A percentile compares a stretch with the other conserved stretches of the same genome.
phyloP scores from a whole-genome alignment of 2,329 filamentous ascomycete genomes.

The Cladosporium cucumerinum region DNA sequence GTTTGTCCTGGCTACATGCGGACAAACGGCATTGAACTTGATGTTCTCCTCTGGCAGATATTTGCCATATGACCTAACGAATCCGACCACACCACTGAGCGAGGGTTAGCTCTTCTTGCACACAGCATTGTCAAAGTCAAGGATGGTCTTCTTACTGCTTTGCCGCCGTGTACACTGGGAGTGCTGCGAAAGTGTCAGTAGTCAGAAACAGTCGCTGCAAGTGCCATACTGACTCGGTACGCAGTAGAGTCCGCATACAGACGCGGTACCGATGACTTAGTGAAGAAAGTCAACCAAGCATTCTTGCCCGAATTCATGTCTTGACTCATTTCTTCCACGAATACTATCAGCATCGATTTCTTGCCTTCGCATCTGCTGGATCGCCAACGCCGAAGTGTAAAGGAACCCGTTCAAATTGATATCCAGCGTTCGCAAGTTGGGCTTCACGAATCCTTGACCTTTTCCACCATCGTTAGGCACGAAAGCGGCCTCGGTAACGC shows the following conservation, averaged over 20 bases:
- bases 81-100: constrained; percentile 35
- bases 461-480: constrained; percentile 28
- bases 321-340: constrained; percentile 39
- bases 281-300: background rate
- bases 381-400: constrained; percentile 41
- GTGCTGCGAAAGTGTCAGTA: constrained; percentile 20
- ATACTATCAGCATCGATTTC: constrained; percentile 32
- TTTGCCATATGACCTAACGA: constrained; percentile 42
- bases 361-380: constrained; percentile 46
- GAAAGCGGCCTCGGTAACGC: constrained; percentile 41
- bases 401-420: constrained; percentile 43
- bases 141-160: constrained; percentile 33
- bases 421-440: constrained; percentile 40
- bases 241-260: constrained; percentile 44
- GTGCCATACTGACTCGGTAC: constrained; percentile 33
- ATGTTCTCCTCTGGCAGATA: constrained; percentile 41
- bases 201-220: background rate
- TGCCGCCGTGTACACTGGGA: constrained; percentile 44
- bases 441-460: constrained; percentile 35
- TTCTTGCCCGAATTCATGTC: too few relatives aligned
- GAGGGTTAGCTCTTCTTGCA: background rate
- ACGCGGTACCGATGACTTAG: constrained; percentile 27
- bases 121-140: background rate
- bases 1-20: constrained; percentile 40
- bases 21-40: constrained; percentile 43